Evolutionary conservation across 2,329 filamentous ascomycete genomes (phyloP).

Genomic region (Pseudogymnoascus sp.): DNA sequence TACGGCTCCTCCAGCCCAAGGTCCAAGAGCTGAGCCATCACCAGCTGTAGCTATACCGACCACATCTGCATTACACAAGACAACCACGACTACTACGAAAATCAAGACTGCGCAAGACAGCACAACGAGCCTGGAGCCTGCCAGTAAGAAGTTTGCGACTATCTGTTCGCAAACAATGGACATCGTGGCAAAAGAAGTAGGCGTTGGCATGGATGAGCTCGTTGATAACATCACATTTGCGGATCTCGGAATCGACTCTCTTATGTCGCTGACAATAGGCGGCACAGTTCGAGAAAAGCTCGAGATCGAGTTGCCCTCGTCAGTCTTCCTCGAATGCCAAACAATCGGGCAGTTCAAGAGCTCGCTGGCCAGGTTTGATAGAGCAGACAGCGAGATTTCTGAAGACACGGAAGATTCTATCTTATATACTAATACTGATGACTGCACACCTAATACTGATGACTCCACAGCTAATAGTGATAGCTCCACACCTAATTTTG

Average conservation of each 20-base stretch:
- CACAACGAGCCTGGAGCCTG: conserved; percentile 37
- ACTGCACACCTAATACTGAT: conserved; percentile 3
- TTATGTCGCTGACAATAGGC: conserved; percentile 51
- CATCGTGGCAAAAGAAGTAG: conserved; percentile 48
- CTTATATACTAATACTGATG: background rate
- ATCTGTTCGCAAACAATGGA: conserved; percentile 40
- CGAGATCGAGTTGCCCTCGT: conserved; percentile 44
- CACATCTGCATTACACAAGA: conserved; percentile 24
- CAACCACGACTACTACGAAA: conserved; percentile 25
- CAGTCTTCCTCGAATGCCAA: conserved; percentile 44
- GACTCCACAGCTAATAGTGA: conserved; percentile 9
- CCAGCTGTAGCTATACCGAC: conserved; percentile 25
- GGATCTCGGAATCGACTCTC: conserved; percentile 51
- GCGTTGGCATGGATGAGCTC: conserved; percentile 45
- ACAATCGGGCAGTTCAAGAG: conserved; percentile 46
- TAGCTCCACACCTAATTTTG: conserved; percentile 32
- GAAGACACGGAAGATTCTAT: background rate
- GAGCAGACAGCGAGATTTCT: background rate
- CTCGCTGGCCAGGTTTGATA: conserved; percentile 34
- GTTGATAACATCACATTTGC: conserved; percentile 47
- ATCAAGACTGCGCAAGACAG: conserved; percentile 39
- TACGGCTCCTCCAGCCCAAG: conserved; percentile 30
- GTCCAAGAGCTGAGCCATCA: conserved; percentile 30
- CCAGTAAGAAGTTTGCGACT: conserved; percentile 42
- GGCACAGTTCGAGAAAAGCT: conserved; percentile 50